Percentiles rank a stretch among this genome's conserved stretches.
Conservation (phyloP, 2,329 filamentous ascomycete genomes). For the Stagonosporopsis chrysanthemi region DNA sequence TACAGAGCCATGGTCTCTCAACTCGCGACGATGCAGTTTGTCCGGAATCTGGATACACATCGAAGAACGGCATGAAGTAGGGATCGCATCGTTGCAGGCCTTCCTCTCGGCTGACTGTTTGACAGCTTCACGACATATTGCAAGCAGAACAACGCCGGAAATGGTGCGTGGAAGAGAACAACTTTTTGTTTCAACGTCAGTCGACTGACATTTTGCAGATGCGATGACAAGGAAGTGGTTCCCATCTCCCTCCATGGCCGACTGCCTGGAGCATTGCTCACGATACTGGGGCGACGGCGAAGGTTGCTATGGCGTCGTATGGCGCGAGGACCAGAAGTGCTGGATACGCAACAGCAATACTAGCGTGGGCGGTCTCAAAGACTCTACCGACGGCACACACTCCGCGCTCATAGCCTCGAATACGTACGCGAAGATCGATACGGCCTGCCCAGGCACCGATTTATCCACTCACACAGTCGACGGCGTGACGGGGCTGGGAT, state of each 20-base stretch:
- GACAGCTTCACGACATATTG: conserved; percentile 40
- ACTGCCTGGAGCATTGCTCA: conserved; percentile 45
- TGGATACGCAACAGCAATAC: conserved; percentile 42
- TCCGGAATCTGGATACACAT: conserved; percentile 28
- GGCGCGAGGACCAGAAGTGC: conserved; percentile 29
- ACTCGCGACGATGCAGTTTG: conserved; percentile 29
- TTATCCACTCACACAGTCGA: conserved; percentile 31
- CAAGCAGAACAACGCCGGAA: conserved; percentile 36
- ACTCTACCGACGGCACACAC: conserved; percentile 23
- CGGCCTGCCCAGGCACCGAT: conserved; percentile 34
- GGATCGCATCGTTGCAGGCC: not conserved
- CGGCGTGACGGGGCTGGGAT: conserved; percentile 32
- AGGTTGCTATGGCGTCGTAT: conserved; percentile 44
- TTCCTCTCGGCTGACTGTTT: not conserved
- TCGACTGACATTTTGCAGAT: conserved; percentile 2
- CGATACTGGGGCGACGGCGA: conserved; percentile 40
- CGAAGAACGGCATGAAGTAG: conserved; percentile 38
- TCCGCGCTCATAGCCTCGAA: conserved; percentile 32
- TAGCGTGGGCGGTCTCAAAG: conserved; percentile 12
- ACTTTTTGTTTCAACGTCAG: not conserved
- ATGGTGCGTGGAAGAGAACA: conserved; percentile 26
- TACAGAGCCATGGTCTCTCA: conserved; percentile 22
- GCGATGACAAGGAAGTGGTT: conserved; percentile 21
- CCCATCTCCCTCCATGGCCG: conserved; percentile 26
- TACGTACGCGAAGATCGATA: conserved; percentile 30